Evolutionary conservation across 306 rosid species (phyloP), one percentile per base, ranked within the genome.

Genomic region (Alnus rubra): DNA sequence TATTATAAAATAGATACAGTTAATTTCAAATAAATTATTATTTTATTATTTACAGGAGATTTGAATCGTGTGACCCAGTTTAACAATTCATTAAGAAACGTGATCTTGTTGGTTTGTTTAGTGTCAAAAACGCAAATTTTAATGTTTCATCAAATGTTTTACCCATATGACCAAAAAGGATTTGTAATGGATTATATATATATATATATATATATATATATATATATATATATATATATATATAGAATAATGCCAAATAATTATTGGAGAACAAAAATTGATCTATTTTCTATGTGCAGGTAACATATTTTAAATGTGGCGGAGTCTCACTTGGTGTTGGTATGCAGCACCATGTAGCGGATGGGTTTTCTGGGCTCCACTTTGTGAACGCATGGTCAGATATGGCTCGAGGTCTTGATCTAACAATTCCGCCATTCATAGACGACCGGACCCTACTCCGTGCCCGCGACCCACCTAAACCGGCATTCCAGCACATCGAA

Each of bases 251-350:
- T 33, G 37, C 37, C 2, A 33, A 33, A 33, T 33, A 33, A 33
- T 33, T 33, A 33, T 33, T 23, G 28, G 28, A 5, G 4, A 5
- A 3, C 3, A 39, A 39, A 39, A 39, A 39, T 39, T 39, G 4
- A 39, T 39, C 42, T 39, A 39, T 39, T 39, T 4, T 42, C 7
- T 42, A 1, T 6, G 7, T 69, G 77, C 79, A 94, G 99, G 92
- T 95, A 73, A 95, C 98, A 0, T 53, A 83, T 79, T 95, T 95
- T 71, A 90, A 92, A 84, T 95, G 98, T 74, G 97, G 98, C 14
- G 98, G 98, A n/a, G 96, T 90, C 0, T 95, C 98, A 3, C 88
- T 95, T 7, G 98, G 98, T 9, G 97, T 95, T 30, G 98, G 95
- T 0, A 91, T 92, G 97, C 92, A 95, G 51, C 97, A 95, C 76